These are phyloP conservation scores for Paramyrothecium sp. DNA, from an alignment of 2,329 filamentous ascomycete species.

Conservation along the genomic window DNA sequence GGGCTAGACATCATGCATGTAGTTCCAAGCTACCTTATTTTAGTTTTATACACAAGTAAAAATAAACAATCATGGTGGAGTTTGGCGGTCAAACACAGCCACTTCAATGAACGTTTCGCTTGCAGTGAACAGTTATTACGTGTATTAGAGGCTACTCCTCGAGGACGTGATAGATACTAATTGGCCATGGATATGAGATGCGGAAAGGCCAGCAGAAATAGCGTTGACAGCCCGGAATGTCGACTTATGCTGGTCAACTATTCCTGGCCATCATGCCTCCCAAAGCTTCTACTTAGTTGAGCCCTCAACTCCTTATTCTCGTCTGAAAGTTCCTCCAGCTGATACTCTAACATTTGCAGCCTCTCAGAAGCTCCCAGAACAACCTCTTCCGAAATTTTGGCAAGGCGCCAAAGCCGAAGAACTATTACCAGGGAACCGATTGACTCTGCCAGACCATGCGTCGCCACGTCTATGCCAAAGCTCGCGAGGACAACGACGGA, in stretches of 20 bases:
- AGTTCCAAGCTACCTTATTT: too few species aligned
- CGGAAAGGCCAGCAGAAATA: too few species aligned
- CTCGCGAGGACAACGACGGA: constrained; percentile 59
- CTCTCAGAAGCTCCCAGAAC: constrained; percentile 61
- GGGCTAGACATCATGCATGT: background rate
- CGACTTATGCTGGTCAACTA: background rate
- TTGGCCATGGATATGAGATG: too few species aligned
- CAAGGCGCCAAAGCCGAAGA: constrained; percentile 65
- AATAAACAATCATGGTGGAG: too few species aligned
- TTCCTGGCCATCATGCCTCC: background rate
- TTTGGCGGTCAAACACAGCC: too few species aligned
- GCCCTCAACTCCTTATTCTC: constrained; percentile 31
- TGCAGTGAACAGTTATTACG: too few species aligned
- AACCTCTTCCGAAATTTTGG: constrained; percentile 70
- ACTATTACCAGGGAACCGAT: constrained; percentile 66
- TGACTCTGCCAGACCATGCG: constrained; percentile 59
- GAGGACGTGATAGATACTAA: too few species aligned
- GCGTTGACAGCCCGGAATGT: too few species aligned
- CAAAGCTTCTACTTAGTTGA: background rate
- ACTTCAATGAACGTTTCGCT: too few species aligned
- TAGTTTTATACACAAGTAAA: too few species aligned
- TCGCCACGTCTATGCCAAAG: constrained; percentile 61
- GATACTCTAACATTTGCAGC: constrained; percentile 54
- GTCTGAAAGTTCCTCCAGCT: constrained; percentile 49
- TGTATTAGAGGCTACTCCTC: too few species aligned